Conservation (phyloP, 768 basidiomycete species). For the Russula vinacea region DNA sequence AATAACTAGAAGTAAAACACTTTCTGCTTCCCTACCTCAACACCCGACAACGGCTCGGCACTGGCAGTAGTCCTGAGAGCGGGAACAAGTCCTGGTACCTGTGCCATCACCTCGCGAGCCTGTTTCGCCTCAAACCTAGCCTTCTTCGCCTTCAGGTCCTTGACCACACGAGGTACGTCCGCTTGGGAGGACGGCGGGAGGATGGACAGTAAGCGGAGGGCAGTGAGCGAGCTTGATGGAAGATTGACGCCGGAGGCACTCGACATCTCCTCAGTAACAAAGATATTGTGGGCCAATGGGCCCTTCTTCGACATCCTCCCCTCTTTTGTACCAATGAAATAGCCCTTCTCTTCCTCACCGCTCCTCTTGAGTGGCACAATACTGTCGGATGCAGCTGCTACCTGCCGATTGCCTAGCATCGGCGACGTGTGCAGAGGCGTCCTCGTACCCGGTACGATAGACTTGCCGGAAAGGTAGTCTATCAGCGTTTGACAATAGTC, state of each 20-base stretch:
- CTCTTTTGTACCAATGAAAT: slow-evolving; percentile 63
- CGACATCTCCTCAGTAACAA: slow-evolving; percentile 40
- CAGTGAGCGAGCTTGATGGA: slow-evolving; percentile 77
- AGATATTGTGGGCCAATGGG: too few relatives aligned
- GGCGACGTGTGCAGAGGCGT: too few relatives aligned
- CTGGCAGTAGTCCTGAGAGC: too few relatives aligned
- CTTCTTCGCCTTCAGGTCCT: slow-evolving; percentile 91
- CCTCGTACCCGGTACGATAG: slow-evolving; percentile 22
- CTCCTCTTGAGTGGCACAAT: slow-evolving; percentile 85
- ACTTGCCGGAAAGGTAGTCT: slow-evolving; percentile 74
- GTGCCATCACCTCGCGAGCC: too few relatives aligned
- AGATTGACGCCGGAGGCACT: slow-evolving; percentile 58
- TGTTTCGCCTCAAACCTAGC: slow-evolving; percentile 71
- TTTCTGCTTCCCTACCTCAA: slow-evolving; percentile 43
- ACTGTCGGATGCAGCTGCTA: too few relatives aligned
- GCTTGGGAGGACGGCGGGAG: slow-evolving; percentile 76
- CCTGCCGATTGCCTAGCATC: too few relatives aligned
- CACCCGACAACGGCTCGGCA: slow-evolving; percentile 35
- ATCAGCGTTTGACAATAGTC: slow-evolving; percentile 95
- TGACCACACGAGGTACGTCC: slow-evolving; percentile 80
- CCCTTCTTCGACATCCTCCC: slow-evolving; percentile 44
- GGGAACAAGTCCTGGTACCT: too few relatives aligned
- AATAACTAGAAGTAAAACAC: slow-evolving; percentile 20
- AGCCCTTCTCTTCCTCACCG: slow-evolving; percentile 75
- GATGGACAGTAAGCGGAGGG: slow-evolving; percentile 86